These are phyloP conservation scores for Dimargaris cristalligena DNA, from an alignment of 192 early-diverging fungal species.

Conservation along the genomic window DNA sequence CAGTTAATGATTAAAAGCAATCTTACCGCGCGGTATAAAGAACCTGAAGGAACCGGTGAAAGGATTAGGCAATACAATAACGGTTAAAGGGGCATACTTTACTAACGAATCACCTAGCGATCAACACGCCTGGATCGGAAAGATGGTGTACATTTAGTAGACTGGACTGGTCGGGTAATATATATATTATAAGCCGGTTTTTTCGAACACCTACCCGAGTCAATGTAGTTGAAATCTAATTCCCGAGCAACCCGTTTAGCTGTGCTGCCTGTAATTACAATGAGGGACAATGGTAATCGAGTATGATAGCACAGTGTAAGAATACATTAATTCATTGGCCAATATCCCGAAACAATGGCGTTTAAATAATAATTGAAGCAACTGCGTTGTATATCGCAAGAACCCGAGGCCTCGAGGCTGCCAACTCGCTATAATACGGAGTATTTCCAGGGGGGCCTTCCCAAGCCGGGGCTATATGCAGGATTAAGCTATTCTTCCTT, in stretches of 20 bases:
- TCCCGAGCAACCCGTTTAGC: constrained; percentile 45
- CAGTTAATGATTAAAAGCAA: background rate
- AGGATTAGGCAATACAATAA: no score
- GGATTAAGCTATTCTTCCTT: no score
- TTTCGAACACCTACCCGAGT: constrained; percentile 60
- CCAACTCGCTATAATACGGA: no score
- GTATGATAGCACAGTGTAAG: background rate
- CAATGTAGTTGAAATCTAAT: constrained; percentile 57
- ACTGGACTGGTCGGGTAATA: background rate
- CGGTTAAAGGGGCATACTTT: no score
- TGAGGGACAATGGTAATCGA: no score
- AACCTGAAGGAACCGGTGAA: no score
- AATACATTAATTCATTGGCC: background rate
- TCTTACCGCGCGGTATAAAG: constrained; percentile 19
- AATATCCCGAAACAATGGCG: background rate
- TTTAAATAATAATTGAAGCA: background rate
- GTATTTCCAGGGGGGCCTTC: no score
- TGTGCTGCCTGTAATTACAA: constrained; percentile 33
- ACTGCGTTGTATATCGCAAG: background rate
- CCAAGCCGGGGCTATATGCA: no score
- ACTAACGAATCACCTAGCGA: no score
- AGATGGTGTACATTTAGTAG: constrained; percentile 11
- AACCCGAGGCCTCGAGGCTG: background rate
- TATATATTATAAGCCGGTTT: background rate
- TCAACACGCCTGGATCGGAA: background rate